These are phyloP conservation scores for Polyporus tsugae DNA, from an alignment of 1,284 basidiomycete species.

Conservation along the genomic window DNA sequence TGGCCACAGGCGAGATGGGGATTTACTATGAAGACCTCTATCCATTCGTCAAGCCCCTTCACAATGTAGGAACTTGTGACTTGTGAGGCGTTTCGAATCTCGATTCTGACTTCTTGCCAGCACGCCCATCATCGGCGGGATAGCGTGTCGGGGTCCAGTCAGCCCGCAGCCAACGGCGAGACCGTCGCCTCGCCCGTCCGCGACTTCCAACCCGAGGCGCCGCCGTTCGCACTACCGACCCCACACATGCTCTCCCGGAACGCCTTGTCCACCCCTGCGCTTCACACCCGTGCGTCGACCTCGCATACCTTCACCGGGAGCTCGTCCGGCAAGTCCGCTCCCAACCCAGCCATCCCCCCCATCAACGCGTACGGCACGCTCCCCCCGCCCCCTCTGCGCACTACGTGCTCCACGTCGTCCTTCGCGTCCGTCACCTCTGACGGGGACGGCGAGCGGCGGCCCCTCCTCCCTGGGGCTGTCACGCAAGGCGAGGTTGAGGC, in stretches of 20 bases:
- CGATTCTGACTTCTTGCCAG: conserved; percentile 21
- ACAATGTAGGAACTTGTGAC: conserved; percentile 38
- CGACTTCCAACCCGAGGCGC: conserved; percentile 19
- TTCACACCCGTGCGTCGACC: not conserved
- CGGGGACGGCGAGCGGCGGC: conserved; percentile 26
- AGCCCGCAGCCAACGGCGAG: conserved; percentile 1
- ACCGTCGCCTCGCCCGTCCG: conserved; percentile 3
- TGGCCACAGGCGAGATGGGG: conserved; percentile 53
- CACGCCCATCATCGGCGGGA: conserved; percentile 22
- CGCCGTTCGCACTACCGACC: conserved; percentile 7
- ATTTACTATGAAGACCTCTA: conserved; percentile 71
- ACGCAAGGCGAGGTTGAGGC: not conserved
- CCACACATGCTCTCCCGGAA: not conserved
- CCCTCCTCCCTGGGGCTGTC: conserved; percentile 37
- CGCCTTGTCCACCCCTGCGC: not conserved
- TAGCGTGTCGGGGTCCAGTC: no score
- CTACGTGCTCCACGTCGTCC: conserved; percentile 18
- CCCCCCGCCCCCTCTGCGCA: conserved; percentile 33
- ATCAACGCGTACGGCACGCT: conserved; percentile 60
- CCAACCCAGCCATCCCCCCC: conserved; percentile 49
- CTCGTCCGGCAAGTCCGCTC: not conserved
- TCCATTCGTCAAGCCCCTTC: conserved; percentile 52
- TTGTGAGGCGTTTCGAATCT: not conserved
- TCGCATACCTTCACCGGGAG: not conserved
- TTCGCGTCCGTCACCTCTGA: conserved; percentile 19